phyloP scores from a whole-genome alignment of 176 grass and related monocot genomes.

The Avena eriantha region DNA sequence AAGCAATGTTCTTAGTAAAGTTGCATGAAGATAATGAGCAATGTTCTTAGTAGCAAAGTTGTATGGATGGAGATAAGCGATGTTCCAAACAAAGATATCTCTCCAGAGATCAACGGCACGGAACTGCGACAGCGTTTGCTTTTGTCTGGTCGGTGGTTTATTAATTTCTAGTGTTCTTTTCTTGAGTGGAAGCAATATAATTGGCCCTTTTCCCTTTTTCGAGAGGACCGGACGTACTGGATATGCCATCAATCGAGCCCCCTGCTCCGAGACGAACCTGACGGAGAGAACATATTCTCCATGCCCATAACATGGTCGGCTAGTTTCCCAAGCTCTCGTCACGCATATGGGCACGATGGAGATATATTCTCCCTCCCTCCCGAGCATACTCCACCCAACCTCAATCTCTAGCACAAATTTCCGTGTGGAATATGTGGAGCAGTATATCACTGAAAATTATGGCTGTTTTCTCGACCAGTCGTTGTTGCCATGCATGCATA shows the following conservation, averaged over 20 bases:
- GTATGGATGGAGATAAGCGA: not conserved
- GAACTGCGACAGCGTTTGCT: not conserved
- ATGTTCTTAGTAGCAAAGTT: not conserved
- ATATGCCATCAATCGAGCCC: not conserved
- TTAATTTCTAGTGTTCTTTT: not conserved
- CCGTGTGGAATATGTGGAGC: too few species aligned
- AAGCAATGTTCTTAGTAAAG: not conserved
- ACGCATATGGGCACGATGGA: too few species aligned
- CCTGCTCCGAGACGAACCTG: constrained; percentile 4
- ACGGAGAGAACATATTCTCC: constrained; percentile 39
- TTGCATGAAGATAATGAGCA: not conserved
- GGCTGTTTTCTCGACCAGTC: not conserved
- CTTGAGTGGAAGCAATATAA: not conserved
- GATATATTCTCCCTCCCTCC: too few species aligned
- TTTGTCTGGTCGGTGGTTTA: not conserved
- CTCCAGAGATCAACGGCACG: not conserved
- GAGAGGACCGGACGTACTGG: not conserved
- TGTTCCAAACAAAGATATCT: not conserved
- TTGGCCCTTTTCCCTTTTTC: not conserved
- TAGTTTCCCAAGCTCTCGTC: too few species aligned
- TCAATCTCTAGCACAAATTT: too few species aligned
- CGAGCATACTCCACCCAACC: too few species aligned
- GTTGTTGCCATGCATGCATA: not conserved
- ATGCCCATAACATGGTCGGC: not conserved
- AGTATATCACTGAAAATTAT: not conserved